phyloP scores from a whole-genome alignment of 768 basidiomycete species.

The Mycena capillaripes region DNA sequence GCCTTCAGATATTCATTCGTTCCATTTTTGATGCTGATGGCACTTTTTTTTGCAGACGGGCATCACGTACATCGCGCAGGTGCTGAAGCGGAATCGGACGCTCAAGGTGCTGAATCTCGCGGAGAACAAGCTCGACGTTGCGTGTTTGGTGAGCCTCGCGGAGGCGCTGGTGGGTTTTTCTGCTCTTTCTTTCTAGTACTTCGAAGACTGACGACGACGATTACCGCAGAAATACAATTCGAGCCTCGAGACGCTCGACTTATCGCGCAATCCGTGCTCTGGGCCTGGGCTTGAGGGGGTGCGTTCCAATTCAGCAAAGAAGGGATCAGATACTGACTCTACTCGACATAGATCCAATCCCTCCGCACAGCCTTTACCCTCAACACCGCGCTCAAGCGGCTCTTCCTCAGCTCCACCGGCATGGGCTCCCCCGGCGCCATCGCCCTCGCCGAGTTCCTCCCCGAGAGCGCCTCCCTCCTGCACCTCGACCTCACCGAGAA shows the following conservation, averaged over 20 bases:
- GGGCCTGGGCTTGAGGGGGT: slow-evolving; percentile 94
- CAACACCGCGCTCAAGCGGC: slow-evolving; percentile 90
- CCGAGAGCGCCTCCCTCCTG: slow-evolving; percentile 87
- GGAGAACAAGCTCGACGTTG: slow-evolving; percentile 93
- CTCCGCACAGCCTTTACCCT: slow-evolving; percentile 94
- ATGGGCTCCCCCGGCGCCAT: slow-evolving; percentile 91
- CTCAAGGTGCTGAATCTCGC: slow-evolving; percentile 94
- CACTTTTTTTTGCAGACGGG: slow-evolving; percentile 67
- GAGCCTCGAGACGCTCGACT: slow-evolving; percentile 92
- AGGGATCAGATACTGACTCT: neutral
- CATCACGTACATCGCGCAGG: slow-evolving; percentile 92
- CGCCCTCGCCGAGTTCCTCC: slow-evolving; percentile 95
- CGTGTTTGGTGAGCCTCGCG: slow-evolving; percentile 83
- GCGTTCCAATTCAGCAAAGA: slow-evolving; percentile 1
- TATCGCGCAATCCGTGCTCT: slow-evolving; percentile 94
- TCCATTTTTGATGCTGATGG: slow-evolving; percentile 4
- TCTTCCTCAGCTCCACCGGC: slow-evolving; percentile 90
- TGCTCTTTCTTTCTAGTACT: neutral
- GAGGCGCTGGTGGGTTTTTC: slow-evolving; percentile 83
- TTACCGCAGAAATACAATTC: slow-evolving; percentile 91
- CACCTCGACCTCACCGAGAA: slow-evolving; percentile 94
- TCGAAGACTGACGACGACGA: neutral
- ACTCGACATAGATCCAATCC: slow-evolving; percentile 73
- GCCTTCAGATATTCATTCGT: neutral
- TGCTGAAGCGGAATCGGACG: slow-evolving; percentile 95